Evolutionary conservation across 2,329 filamentous ascomycete species (phyloP).

Genomic region (Lizonia empirigonia): DNA sequence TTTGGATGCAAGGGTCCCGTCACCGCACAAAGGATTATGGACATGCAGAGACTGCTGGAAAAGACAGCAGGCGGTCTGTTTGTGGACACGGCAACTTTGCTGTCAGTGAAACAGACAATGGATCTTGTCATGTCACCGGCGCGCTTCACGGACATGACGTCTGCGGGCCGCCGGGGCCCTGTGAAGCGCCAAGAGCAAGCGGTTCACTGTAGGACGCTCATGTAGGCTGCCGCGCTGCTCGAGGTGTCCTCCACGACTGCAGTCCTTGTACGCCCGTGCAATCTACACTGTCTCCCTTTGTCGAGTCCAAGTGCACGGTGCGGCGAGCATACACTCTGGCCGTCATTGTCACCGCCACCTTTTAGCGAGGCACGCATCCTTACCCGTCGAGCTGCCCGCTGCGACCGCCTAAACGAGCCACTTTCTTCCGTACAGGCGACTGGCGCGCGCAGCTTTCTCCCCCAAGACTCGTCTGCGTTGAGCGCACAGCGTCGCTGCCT

Average conservation of each 20-base stretch:
- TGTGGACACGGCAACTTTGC: neutral
- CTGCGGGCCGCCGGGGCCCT: conserved; percentile 9
- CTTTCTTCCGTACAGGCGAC: conserved; percentile 24
- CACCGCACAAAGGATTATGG: neutral
- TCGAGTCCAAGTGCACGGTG: neutral
- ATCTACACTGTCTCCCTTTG: conserved; percentile 1
- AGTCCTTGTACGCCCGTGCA: conserved; percentile 7
- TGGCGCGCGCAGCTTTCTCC: conserved; percentile 27
- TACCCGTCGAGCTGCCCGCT: conserved; percentile 22
- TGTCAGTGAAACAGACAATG: neutral
- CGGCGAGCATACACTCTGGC: conserved; percentile 3
- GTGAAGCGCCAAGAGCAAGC: conserved; percentile 11
- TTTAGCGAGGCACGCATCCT: conserved; percentile 42
- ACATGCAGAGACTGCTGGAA: neutral
- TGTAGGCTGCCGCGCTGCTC: conserved; percentile 10
- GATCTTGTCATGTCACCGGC: neutral
- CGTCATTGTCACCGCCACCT: conserved; percentile 36
- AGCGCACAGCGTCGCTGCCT: conserved; percentile 12
- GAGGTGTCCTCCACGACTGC: conserved; percentile 5
- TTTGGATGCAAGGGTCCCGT: conserved; percentile 2
- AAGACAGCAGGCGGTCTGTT: neutral
- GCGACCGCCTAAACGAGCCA: conserved; percentile 23
- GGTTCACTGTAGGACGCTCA: conserved; percentile 9
- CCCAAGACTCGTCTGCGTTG: conserved; percentile 3
- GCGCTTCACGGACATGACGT: conserved; percentile 13